These are phyloP conservation scores for Aeschynomene evenia DNA, from an alignment of 306 rosid genomes.

Conservation along the genomic window DNA sequence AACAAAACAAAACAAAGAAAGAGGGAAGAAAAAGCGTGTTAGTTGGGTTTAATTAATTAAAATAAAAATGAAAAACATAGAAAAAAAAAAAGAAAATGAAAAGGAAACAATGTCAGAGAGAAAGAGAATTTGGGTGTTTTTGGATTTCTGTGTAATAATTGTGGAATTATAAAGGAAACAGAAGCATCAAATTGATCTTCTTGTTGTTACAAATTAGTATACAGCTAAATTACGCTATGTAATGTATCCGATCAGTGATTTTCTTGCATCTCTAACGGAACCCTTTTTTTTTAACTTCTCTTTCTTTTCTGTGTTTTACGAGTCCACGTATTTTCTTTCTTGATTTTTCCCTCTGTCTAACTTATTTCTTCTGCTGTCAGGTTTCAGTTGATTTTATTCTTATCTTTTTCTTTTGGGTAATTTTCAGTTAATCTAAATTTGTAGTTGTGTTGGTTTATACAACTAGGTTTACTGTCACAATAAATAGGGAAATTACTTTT, in stretches of 20 bases:
- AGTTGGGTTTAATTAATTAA: conserved; percentile 34
- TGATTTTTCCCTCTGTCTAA: no score
- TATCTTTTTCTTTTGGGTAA: neutral
- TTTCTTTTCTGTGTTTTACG: no score
- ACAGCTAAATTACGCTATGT: neutral
- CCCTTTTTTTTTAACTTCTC: neutral
- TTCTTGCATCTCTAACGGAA: neutral
- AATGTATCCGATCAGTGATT: neutral
- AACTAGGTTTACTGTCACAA: no score
- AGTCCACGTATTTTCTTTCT: neutral
- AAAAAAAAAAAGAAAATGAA: no score
- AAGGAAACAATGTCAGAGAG: no score
- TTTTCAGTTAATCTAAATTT: neutral
- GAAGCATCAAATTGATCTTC: no score
- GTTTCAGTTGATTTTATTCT: neutral
- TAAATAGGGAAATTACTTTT: no score
- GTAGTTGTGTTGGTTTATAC: no score
- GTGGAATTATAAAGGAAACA: neutral
- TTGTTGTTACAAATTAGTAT: no score
- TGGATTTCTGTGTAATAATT: neutral
- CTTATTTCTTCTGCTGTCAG: neutral
- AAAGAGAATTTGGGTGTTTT: no score
- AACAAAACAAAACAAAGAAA: neutral
- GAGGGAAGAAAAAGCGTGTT: conserved; percentile 3
- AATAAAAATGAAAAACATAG: neutral